Evolutionary conservation across 2,329 filamentous ascomycete genomes (phyloP), one percentile per base, ranked within the genome.

Genomic region (Sphaerulina musiva): DNA sequence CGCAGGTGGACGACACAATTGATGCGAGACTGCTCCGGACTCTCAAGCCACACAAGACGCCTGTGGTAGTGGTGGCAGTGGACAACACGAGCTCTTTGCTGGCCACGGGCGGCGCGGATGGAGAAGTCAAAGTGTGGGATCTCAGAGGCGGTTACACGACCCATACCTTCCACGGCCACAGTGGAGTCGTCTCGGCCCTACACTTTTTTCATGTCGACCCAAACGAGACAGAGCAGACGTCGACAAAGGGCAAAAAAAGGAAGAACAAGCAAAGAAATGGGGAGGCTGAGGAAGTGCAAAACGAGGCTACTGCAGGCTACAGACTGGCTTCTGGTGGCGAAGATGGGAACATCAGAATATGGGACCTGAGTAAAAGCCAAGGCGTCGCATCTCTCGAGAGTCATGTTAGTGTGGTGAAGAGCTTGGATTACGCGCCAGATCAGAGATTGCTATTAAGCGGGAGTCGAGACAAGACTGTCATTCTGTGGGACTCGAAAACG

Each of bases 81-180:
- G 93, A 98, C 69, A 80, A 82, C 51, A 95, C 91, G 1, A 87
- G 91, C 66, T 95, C 92, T 1, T 76, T 98, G 10, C 78, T 98
- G 42, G 93, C 91, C 12, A 97, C 92, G 12, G 93, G 95, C 59
- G 89, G 88, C 46, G 91, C 93, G 3, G 93, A 98, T 68, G 93
- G 93, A 23, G 82, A 87, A 0, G 88, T 97, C 64, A 98, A 98
- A 71, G 85, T 98, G 49, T 98, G 92, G 92, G 93, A 98, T 72
- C 89, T 98, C 56, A 78, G 80, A 47, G 89, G 85, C 43, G 93
- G 93, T 20, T 97, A 87, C 70, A 84, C 90, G 32, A 98, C 95
- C 29, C 93, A 98, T 72, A 95, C 89, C 0, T 95, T 98, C 71
- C 87, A 92, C 62, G 91, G 91, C 1, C 92, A 95, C 53, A 90